Evolutionary conservation across 805 yeast genomes (phyloP).

Genomic region (Hanseniaspora taiwanica): DNA sequence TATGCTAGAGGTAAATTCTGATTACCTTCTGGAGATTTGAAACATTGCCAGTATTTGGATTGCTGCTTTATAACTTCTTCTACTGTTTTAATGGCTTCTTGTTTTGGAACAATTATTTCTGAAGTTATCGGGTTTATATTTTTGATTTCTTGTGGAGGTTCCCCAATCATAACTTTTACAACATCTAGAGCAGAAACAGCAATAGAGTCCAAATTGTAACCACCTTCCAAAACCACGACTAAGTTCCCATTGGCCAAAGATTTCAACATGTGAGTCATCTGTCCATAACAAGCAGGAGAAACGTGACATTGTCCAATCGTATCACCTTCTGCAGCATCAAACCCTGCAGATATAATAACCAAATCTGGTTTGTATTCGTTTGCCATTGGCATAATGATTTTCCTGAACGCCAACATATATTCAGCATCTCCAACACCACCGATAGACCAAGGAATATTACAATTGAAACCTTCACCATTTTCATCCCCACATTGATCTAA

Average conservation of each 20-base stretch:
- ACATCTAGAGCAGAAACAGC: constrained; percentile 86
- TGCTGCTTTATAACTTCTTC: constrained; percentile 72
- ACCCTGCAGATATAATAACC: constrained; percentile 87
- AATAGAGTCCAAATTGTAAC: constrained; percentile 85
- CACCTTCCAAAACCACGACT: constrained; percentile 90
- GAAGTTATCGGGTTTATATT: constrained; percentile 19
- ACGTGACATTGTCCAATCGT: constrained; percentile 94
- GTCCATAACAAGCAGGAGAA: constrained; percentile 90
- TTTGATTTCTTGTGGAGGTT: constrained; percentile 76
- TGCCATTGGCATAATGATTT: constrained; percentile 77
- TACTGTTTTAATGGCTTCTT: constrained; percentile 66
- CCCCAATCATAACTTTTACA: constrained; percentile 82
- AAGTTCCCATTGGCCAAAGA: constrained; percentile 78
- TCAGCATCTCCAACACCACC: constrained; percentile 94
- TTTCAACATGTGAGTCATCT: constrained; percentile 87
- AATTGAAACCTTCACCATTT: constrained; percentile 71
- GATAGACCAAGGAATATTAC: constrained; percentile 88
- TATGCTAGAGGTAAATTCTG: constrained; percentile 14
- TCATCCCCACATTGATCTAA: constrained; percentile 76
- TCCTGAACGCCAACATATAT: constrained; percentile 80
- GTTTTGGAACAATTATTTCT: constrained; percentile 39
- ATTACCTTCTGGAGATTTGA: constrained; percentile 51
- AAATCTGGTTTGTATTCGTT: constrained; percentile 86
- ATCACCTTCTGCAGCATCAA: constrained; percentile 98
- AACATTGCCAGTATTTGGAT: constrained; percentile 75